Conservation (phyloP, 2,329 filamentous ascomycete species). For the Cyphellophora attinorum region DNA sequence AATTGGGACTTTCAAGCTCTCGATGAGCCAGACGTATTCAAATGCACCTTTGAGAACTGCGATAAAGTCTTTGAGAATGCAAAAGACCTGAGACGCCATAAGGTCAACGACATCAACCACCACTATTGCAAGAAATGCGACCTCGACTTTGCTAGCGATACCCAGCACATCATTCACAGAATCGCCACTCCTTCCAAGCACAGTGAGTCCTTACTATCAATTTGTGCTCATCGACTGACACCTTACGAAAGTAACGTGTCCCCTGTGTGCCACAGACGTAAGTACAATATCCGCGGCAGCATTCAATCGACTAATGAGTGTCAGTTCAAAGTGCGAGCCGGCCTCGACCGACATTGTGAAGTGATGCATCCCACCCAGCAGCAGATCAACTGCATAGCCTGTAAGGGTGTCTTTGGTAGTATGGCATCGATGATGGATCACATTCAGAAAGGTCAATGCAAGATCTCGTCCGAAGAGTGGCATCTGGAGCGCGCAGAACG, state of each 20-base stretch:
- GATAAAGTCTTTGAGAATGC: slow-evolving; percentile 32
- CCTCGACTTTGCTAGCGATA: slow-evolving; percentile 36
- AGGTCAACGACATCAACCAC: slow-evolving; percentile 30
- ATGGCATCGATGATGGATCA: slow-evolving; percentile 44
- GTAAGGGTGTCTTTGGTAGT: slow-evolving; percentile 35
- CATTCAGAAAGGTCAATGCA: slow-evolving; percentile 44
- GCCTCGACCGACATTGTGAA: slow-evolving; percentile 42
- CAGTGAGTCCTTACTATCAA: slow-evolving; percentile 17
- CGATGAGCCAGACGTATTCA: slow-evolving; percentile 8
- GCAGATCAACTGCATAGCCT: slow-evolving; percentile 40
- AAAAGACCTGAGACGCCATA: slow-evolving; percentile 42
- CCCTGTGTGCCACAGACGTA: slow-evolving; percentile 44
- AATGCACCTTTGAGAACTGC: slow-evolving; percentile 40
- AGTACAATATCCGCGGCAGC: neutral
- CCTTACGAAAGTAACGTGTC: slow-evolving; percentile 38
- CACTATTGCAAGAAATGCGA: slow-evolving; percentile 33
- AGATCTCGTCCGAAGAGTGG: slow-evolving; percentile 33
- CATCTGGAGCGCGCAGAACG: slow-evolving; percentile 42
- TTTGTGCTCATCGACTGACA: neutral
- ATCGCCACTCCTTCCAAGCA: slow-evolving; percentile 32
- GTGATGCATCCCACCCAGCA: slow-evolving; percentile 43
- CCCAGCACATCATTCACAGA: slow-evolving; percentile 40
- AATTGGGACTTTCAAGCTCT: neutral
- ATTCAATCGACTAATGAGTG: slow-evolving; percentile 2
- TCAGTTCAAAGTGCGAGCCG: slow-evolving; percentile 41